Percentiles rank a stretch among this genome's conserved stretches.
These are phyloP conservation scores for Vitis riparia DNA, from an alignment of 164 flowering plant genomes.

Conservation along the genomic window DNA sequence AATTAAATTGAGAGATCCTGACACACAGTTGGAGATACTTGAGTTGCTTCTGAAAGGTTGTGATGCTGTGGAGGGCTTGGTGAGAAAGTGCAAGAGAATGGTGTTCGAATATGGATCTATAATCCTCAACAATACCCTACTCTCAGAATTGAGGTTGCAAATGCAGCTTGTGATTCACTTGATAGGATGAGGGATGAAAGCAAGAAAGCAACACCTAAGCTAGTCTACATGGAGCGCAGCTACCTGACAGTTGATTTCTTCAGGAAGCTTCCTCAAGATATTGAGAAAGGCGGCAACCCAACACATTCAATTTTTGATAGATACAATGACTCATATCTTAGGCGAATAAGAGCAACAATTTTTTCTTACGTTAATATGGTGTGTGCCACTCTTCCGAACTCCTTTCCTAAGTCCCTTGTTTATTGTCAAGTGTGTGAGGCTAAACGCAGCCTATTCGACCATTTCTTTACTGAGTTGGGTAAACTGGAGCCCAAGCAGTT, in stretches of 20 bases:
- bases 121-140: slow-evolving; percentile 60
- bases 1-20: too few species aligned
- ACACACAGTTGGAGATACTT: too few species aligned
- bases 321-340: slow-evolving; percentile 85
- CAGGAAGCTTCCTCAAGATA: slow-evolving; percentile 95
- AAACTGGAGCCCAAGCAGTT: slow-evolving; percentile 62
- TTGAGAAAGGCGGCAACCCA: slow-evolving; percentile 96
- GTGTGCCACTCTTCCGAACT: slow-evolving; percentile 65
- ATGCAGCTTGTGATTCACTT: slow-evolving; percentile 76
- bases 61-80: too few species aligned
- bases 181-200: slow-evolving; percentile 89
- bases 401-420: slow-evolving; percentile 88
- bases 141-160: slow-evolving; percentile 63
- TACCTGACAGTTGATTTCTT: slow-evolving; percentile 95
- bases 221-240: slow-evolving; percentile 89
- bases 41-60: too few species aligned
- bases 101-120: too few species aligned
- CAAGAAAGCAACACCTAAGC: slow-evolving; percentile 74
- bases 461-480: slow-evolving; percentile 81
- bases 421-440: slow-evolving; percentile 84
- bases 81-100: too few species aligned
- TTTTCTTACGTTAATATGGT: slow-evolving; percentile 89
- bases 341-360: slow-evolving; percentile 79
- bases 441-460: slow-evolving; percentile 81
- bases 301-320: slow-evolving; percentile 89